Base-by-base conservation (phyloP, 2,329 filamentous ascomycete genomes). In the Cryphonectria japonica region DNA sequence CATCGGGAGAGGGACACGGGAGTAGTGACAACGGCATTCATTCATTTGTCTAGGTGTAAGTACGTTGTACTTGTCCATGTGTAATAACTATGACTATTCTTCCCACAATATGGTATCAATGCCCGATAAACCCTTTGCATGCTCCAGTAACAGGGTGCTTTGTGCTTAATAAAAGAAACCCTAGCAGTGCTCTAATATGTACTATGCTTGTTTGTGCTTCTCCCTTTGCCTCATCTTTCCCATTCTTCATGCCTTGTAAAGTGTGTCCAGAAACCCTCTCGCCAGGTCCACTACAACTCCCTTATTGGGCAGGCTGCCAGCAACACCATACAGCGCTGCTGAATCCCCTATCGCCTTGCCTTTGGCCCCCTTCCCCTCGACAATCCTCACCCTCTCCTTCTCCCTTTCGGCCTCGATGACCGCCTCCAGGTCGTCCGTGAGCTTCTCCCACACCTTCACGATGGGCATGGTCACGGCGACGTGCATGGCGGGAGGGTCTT, bases 271-370 rank as follows among this genome's bases (percentile, higher is more conserved):
- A 82, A 98, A 99, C 0, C 94, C 95, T 75, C 87, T 93, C 1
- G 95, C 95, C 78, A 99, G 83, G 77, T 97, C 93, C 75, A 93
- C 93, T 43, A 99, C 94, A 46, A 99, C 91, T 75, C 92, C 94
- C 88, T 98, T 98, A 80, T 99, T 97, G 1, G 96, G 96, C 80
- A 99, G 82, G 78, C 93, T 97, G 7, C 96, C 96, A 0, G 96
- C 96, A 70, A 99, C 95, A 69, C 96, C 96, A 81, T 99, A 99
- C 73, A 99, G 83, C 5, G 95, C 95, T 1, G 94, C 93, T 19
- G 93, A 90, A 79, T 97, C 93, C 1, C 93, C 93, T 76, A 89
- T 87, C 34, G 88, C 89, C 79, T 90, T 89, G 50, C 89, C 91
- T 80, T 90, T 87, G 43, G 83, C 81, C 0, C 86, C 86, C 81